A percentile compares a stretch with the other conserved stretches of the same genome.
These are phyloP conservation scores for Colletotrichum sp. DNA, from an alignment of 2,329 filamentous ascomycete genomes.

Conservation along the genomic window DNA sequence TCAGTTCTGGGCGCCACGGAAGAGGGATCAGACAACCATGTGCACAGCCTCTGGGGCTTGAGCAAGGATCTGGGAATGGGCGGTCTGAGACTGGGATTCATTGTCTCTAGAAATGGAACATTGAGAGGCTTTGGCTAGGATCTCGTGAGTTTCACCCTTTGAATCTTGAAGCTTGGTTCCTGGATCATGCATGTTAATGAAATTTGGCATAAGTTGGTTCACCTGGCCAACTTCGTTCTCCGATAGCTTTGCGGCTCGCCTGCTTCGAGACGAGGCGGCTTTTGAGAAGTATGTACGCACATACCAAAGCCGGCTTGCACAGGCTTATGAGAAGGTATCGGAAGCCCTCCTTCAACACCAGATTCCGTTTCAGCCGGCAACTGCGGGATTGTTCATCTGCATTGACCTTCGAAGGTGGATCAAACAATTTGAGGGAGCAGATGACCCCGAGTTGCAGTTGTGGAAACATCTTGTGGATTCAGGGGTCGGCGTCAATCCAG, in stretches of 20 bases:
- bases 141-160: background rate
- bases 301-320: background rate
- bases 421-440: background rate
- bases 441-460: background rate
- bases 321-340: background rate
- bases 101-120: background rate
- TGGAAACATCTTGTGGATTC: background rate
- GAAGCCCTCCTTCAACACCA: background rate
- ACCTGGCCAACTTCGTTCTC: background rate
- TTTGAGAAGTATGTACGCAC: background rate
- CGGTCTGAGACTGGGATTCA: background rate
- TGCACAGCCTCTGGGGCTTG: background rate
- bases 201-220: background rate
- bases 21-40: background rate
- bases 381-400: background rate
- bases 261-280: background rate
- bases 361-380: background rate
- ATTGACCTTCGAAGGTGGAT: background rate
- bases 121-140: background rate
- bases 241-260: background rate
- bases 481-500: background rate
- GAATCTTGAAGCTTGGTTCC: background rate
- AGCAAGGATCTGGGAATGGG: background rate
- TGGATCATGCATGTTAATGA: background rate
- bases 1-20: background rate